Base-by-base conservation (phyloP, 805 yeast species). In the Cyberlindnera subsufficiens region DNA sequence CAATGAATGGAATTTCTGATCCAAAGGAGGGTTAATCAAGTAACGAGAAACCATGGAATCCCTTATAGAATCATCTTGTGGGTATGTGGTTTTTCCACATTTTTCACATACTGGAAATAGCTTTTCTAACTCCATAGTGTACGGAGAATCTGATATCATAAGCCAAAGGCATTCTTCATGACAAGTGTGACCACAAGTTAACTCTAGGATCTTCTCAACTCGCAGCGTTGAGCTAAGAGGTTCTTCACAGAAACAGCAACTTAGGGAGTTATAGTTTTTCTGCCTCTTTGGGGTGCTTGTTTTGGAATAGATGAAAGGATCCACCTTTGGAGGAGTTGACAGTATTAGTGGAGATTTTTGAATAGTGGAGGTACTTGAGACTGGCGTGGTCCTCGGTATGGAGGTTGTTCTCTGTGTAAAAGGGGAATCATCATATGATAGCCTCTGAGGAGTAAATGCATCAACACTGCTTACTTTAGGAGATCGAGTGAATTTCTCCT, bases 211-310 rank as follows among this genome's bases (percentile, higher is more conserved):
- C 35, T 53, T 58, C 51, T 73, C 78, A 16, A 47, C 44, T 3
- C 51, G 53, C 14, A 73, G 53, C 32, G 63, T 69, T 11, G 67
- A 59, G 14, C 65, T 56, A 3, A 72, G 51, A 1, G 58, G 51
- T 41, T 73, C 78, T 1, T 65, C 66, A 50, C 78, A 73, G 18
- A 72, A 65, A 41, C 70, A 69, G 46, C 78, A 73, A 18, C 42
- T 37, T 3, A 38, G 27, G 35, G 51, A 42, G 14, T 47, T 48
- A 19, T 52, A 35, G n/a, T 52, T 46, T 32, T 46, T 54, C n/a
- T 46, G 40, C 14, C 45, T 47, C 18, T 50, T 40, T 2, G 54
- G 43, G 6, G 52, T 47, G 2, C 52, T 18, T 5, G 46, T 33
- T 34, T 39, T 44, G 2, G 56, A 44, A 20, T 46, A 44, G 3